A percentile compares a stretch with the other conserved stretches of the same genome.
Conservation (phyloP, 495 filamentous ascomycete genomes). For the Penicillium lividum region DNA sequence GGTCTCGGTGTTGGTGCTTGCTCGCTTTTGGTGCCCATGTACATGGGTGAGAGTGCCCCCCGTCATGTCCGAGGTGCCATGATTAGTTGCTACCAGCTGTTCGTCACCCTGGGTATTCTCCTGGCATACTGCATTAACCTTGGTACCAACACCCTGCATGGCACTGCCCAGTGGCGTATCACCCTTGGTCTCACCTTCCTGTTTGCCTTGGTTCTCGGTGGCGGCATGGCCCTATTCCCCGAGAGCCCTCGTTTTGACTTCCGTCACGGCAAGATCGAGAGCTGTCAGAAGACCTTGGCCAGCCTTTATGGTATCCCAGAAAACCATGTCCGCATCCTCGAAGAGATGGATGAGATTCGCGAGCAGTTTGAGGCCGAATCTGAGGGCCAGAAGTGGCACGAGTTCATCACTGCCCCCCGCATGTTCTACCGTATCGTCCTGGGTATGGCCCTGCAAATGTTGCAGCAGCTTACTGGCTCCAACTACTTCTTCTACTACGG, state of each 20-base stretch:
- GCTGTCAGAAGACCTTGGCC: slow-evolving; percentile 65
- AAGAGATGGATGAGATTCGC: slow-evolving; percentile 66
- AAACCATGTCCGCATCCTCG: slow-evolving; percentile 61
- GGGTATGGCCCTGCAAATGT: slow-evolving; percentile 66
- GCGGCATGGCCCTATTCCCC: slow-evolving; percentile 70
- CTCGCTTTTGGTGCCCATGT: slow-evolving; percentile 71
- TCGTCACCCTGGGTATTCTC: slow-evolving; percentile 86
- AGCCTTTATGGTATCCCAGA: slow-evolving; percentile 69
- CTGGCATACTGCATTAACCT: slow-evolving; percentile 77
- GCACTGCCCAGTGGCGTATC: slow-evolving; percentile 70
- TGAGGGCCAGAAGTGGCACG: slow-evolving; percentile 61
- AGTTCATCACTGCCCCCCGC: slow-evolving; percentile 67
- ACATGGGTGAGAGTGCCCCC: slow-evolving; percentile 69
- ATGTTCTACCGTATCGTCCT: slow-evolving; percentile 72
- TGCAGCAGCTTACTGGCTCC: slow-evolving; percentile 69
- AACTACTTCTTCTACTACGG: slow-evolving; percentile 85
- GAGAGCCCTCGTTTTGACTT: slow-evolving; percentile 72
- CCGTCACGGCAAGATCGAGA: slow-evolving; percentile 62
- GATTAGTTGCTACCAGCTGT: slow-evolving; percentile 77
- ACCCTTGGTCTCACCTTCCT: slow-evolving; percentile 75
- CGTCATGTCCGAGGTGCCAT: slow-evolving; percentile 66
- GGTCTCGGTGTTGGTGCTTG: slow-evolving; percentile 70
- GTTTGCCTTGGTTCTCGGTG: slow-evolving; percentile 71
- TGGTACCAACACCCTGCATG: slow-evolving; percentile 57
- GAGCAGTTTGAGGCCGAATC: slow-evolving; percentile 59